These are phyloP conservation scores for Cavenderia fasciculata DNA, from an alignment of 78 protist species.

Conservation along the genomic window DNA sequence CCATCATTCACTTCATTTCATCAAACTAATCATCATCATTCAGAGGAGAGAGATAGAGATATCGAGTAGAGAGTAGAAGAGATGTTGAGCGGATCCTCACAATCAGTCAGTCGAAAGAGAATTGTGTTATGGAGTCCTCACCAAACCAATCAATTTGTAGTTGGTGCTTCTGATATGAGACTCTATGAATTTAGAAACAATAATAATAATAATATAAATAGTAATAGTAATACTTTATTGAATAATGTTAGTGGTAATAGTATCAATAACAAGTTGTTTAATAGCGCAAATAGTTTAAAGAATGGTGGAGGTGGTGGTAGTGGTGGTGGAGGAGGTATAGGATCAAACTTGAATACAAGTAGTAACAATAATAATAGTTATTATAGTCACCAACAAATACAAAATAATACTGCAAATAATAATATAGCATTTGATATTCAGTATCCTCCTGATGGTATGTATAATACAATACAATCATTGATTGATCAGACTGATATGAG, in stretches of 20 bases:
- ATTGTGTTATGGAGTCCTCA: slow-evolving; percentile 62
- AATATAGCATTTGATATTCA: slow-evolving; percentile 38
- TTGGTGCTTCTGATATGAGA: slow-evolving; percentile 63
- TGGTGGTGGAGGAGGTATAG: not conserved
- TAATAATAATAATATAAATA: not conserved
- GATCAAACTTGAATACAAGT: not conserved
- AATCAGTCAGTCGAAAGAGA: not conserved
- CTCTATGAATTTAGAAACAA: slow-evolving; percentile 42
- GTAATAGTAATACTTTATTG: not conserved
- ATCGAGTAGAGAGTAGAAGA: too few species aligned
- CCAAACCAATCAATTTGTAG: slow-evolving; percentile 31
- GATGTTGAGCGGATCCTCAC: too few species aligned
- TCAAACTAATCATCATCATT: too few species aligned
- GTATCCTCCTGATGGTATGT: slow-evolving; percentile 62
- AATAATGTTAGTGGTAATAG: not conserved
- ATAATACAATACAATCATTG: not conserved
- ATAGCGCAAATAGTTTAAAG: too few species aligned
- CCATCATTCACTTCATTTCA: too few species aligned
- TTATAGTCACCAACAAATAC: not conserved
- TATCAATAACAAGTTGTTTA: too few species aligned
- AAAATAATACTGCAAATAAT: not conserved
- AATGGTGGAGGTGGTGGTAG: slow-evolving; percentile 2
- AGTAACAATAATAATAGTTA: slow-evolving; percentile 1
- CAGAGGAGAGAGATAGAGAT: too few species aligned
- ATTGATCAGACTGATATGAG: not conserved